Evolutionary conservation across 306 rosid genomes (phyloP), one percentile per base, ranked within the genome.

Genomic region (Prunus salicina): DNA sequence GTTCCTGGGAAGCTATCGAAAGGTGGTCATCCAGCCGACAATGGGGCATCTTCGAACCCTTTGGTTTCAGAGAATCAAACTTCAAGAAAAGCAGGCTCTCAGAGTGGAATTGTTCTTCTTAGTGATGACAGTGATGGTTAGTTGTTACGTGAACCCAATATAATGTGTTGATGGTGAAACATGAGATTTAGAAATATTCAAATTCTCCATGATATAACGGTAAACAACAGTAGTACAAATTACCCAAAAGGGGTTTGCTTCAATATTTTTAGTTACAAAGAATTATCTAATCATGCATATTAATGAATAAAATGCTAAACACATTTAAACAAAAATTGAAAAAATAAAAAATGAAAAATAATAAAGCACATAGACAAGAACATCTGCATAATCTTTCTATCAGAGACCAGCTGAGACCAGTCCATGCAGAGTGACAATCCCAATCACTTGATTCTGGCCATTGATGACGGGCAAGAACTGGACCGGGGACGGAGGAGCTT

Each of bases 391-490:
- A 61, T 53, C 0, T 0, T 19, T 14, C n/a, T 2, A 46, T 90
- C 88, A 92, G 72, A 96, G 87, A 19, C 99, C 99, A 55, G 94
- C 90, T 41, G 99, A 96, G 77, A 96, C 99, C 87, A 96, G 81
- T 67, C 91, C 98, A 78, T 96, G 99, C 87, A 92, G 78, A n/a
- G 98, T 96, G 80, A 96, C 93, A 73, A 96, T 93, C 79, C 98
- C 99, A 73, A 96, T 93, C 88, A 96, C 55, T 19, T 71, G 47
- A 74, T 73, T 89, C 68, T 87, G 80, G 60, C 83, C 84, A 78
- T 86, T 84, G 68, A 91, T 77, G 30, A 96, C 99, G 2, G 99
- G 98, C 88, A 96, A 89, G 84, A 96, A 96, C 72, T 92, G 99
- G 22, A 96, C 99, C 11, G 97, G 89, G 49, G 98, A 96, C 52